Evolutionary conservation across 345 rosid species (phyloP), one percentile per base, ranked within the genome.

Genomic region (Populus euphratica): DNA sequence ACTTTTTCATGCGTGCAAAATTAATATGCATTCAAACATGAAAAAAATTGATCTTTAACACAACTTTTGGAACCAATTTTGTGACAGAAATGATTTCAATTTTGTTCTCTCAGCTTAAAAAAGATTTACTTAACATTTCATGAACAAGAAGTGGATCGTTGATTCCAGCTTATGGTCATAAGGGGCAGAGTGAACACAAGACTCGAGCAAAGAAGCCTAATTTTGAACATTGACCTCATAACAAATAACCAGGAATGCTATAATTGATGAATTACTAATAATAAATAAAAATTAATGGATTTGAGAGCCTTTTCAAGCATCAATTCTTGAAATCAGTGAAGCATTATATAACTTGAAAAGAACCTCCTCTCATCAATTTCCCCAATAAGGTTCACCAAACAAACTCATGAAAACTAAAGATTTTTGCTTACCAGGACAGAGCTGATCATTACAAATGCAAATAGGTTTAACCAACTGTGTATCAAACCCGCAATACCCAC

Each of bases 401-500:
- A n/a, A 31, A 31, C 31, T 65, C 9, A 31, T 17, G 16, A 2
- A 27, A 13, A 13, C 31, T 64, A 18, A 1, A 20, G n/a, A 68
- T 39, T 39, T 8, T 21, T 8, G 25, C 69, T 62, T 43, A 74
- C 84, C 81, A 69, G 70, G 71, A 67, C 91, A 88, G 47, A 79
- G 36, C 23, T 56, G 72, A 77, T 79, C 81, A 17, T 73, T 76
- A 70, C 86, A 83, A 31, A 83, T 73, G 63, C 91, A 83, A n/a
- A 85, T 41, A 3, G 80, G 68, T 23, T 38, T 31, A 12, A 77
- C 82, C n/a, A 61, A 76, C 36, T 36, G 70, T 49, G 77, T 23
- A 73, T 85, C 85, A 77, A 86, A 85, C 77, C 87, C 89, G 38
- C 87, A 85, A 16, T 72, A 44, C 21, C 88, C 79, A 29, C 80